Evolutionary conservation across 805 yeast genomes (phyloP).

Genomic region (Schwanniomyces polymorphus): DNA sequence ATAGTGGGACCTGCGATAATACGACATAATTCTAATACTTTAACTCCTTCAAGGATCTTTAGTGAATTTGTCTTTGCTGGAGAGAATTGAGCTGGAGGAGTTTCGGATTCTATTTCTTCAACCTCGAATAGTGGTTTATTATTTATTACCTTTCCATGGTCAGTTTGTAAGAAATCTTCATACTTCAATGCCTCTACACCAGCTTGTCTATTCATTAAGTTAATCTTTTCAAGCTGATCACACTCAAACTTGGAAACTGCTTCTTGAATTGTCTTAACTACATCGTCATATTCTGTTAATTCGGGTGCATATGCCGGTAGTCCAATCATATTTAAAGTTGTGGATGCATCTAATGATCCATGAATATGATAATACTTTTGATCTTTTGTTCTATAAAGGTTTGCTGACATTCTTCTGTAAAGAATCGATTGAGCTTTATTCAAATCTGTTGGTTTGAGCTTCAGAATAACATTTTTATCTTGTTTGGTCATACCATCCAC

Average conservation of each 20-base stretch:
- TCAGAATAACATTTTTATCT: constrained; percentile 15
- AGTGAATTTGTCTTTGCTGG: constrained; percentile 6
- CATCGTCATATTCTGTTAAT: constrained; percentile 20
- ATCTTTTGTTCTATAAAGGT: constrained; percentile 28
- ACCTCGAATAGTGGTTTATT: constrained; percentile 21
- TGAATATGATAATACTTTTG: constrained; percentile 27
- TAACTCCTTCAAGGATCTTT: constrained; percentile 27
- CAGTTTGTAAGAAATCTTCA: constrained; percentile 24
- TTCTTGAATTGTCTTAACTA: constrained; percentile 18
- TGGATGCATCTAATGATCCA: constrained; percentile 30
- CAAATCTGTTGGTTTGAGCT: constrained; percentile 1
- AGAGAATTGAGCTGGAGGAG: constrained; percentile 20
- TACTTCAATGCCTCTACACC: constrained; percentile 27
- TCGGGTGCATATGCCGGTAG: constrained; percentile 19
- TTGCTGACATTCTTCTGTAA: constrained; percentile 9
- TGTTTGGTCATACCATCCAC: constrained; percentile 26
- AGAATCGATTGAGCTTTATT: constrained; percentile 8
- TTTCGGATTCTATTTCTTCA: constrained; percentile 16
- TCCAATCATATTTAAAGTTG: constrained; percentile 23
- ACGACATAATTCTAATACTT: constrained; percentile 30
- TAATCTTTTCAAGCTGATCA: constrained; percentile 26
- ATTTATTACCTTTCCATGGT: constrained; percentile 24
- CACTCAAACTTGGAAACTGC: constrained; percentile 20
- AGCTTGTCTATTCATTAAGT: constrained; percentile 27
- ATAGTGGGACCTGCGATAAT: constrained; percentile 36